Conservation (phyloP, 805 yeast species). For the Starmerella sirachaensis region DNA sequence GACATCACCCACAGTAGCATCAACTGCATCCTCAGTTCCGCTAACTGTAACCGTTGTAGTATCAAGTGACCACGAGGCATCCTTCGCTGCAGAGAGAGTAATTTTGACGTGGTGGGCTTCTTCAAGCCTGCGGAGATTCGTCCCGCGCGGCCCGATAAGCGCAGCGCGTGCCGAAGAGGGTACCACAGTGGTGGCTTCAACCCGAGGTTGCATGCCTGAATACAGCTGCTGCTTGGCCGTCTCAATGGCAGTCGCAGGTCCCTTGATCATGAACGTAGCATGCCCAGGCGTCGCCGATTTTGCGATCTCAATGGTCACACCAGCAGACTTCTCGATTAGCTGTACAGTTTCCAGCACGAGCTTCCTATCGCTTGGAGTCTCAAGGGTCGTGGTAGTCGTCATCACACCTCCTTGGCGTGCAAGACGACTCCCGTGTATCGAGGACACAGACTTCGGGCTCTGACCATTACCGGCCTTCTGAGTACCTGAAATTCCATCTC, state of each 20-base stretch:
- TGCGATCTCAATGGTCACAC: conserved; percentile 16
- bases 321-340: conserved; percentile 3
- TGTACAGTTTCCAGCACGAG: conserved; percentile 8
- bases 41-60: conserved; percentile 6
- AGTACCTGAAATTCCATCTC: background rate
- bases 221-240: conserved; percentile 12
- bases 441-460: background rate
- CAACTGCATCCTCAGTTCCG: conserved; percentile 7
- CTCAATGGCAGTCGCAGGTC: conserved; percentile 8
- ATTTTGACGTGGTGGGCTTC: conserved; percentile 8
- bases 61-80: conserved; percentile 12
- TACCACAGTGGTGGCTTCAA: conserved; percentile 5
- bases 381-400: conserved; percentile 6
- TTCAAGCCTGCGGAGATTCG: conserved; percentile 13
- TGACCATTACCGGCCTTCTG: background rate
- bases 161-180: conserved; percentile 18
- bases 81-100: background rate
- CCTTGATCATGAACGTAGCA: conserved; percentile 19
- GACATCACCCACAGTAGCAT: conserved; percentile 2
- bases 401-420: background rate
- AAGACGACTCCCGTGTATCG: background rate
- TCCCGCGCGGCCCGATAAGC: conserved; percentile 20
- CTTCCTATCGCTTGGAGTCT: conserved; percentile 4
- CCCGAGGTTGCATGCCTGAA: conserved; percentile 13
- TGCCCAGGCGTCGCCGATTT: conserved; percentile 11